Evolutionary conservation across 352 stramenopile genomes (phyloP).

Genomic region (Phytophthora niederhauseri): DNA sequence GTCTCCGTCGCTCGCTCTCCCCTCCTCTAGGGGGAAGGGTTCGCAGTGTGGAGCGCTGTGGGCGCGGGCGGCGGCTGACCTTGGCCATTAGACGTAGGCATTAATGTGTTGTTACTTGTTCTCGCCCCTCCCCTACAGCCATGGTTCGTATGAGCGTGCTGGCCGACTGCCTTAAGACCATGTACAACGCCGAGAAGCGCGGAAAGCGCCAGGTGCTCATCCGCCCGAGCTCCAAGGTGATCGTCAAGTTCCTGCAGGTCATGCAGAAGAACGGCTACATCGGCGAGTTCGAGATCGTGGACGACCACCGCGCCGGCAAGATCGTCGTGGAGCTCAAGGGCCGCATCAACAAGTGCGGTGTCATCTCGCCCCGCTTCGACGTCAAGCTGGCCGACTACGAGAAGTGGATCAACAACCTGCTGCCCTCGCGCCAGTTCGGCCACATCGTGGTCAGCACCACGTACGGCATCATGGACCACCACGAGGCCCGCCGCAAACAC

Average conservation of each 20-base stretch:
- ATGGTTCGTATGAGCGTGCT: slow-evolving; percentile 99
- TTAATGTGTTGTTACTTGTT: slow-evolving; percentile 64
- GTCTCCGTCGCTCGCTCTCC: slow-evolving; percentile 19
- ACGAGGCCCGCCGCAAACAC: slow-evolving; percentile 98
- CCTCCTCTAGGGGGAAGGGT: neutral
- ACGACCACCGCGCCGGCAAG: slow-evolving; percentile 99
- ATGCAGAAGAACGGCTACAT: slow-evolving; percentile 99
- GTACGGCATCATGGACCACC: slow-evolving; percentile 93
- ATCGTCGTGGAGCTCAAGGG: slow-evolving; percentile 99
- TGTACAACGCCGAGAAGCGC: slow-evolving; percentile 99
- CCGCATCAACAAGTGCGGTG: slow-evolving; percentile 99
- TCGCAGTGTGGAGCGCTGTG: slow-evolving; percentile 30
- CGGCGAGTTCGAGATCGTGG: slow-evolving; percentile 99
- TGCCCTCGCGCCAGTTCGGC: slow-evolving; percentile 99
- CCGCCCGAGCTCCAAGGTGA: slow-evolving; percentile 99
- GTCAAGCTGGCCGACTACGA: slow-evolving; percentile 97
- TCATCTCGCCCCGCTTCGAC: slow-evolving; percentile 99
- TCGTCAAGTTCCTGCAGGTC: slow-evolving; percentile 99
- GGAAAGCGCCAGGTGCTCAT: slow-evolving; percentile 99
- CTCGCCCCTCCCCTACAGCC: slow-evolving; percentile 43
- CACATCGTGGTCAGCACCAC: slow-evolving; percentile 95
- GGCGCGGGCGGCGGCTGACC: slow-evolving; percentile 46
- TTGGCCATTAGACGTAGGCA: slow-evolving; percentile 56
- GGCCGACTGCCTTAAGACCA: slow-evolving; percentile 99
- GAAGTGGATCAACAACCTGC: slow-evolving; percentile 99